Base-by-base conservation (phyloP, 2,329 filamentous ascomycete genomes). In the Epichloe sp. region DNA sequence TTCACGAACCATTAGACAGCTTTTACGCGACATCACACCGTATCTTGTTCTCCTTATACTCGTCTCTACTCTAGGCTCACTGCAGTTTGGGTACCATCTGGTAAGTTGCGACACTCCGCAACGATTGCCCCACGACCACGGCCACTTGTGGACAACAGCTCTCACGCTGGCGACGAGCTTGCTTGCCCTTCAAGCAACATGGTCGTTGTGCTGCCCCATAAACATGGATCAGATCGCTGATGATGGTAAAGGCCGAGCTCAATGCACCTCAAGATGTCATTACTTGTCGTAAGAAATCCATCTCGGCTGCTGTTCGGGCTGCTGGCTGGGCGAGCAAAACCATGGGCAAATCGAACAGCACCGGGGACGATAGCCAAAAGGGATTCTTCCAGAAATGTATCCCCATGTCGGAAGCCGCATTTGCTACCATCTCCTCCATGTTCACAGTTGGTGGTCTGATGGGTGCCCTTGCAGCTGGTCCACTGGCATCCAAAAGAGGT, bases 201-300 rank as follows among this genome's bases (percentile, higher is more conserved):
- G 17, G 14, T 45, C 26, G 17, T 6, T n/a, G 21, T 14, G n/a
- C 4, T 17, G 44, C n/a, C 17, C 26, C 17, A 34, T 6, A 6
- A 7, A 4, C n/a, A 14, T 19, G 8, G 19, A 35, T 19, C 17
- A 3, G 19, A n/a, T 12, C 31, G 14, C 44, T 51, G 14, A 51
- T 15, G 4, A 35, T 34, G 49, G 35, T 14, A 48, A 42, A 66
- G 90, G 87, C 89, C 59, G 93, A 97, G 67, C 79, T 98, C 56
- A 98, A 98, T 66, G 88, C 91, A 8, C 93, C 93, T 8, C 85
- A 96, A 76, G 85, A 90, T 73, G 88, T 94, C 61, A 85, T 98
- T 60, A 94, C 87, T 52, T 97, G 93, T 71, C 81, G 80, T 58
- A 82, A 80, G 56, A 69, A 71, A 56, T 65, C 69, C 47, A 68